phyloP scores from a whole-genome alignment of 345 rosid species.

The Citrus medica region DNA sequence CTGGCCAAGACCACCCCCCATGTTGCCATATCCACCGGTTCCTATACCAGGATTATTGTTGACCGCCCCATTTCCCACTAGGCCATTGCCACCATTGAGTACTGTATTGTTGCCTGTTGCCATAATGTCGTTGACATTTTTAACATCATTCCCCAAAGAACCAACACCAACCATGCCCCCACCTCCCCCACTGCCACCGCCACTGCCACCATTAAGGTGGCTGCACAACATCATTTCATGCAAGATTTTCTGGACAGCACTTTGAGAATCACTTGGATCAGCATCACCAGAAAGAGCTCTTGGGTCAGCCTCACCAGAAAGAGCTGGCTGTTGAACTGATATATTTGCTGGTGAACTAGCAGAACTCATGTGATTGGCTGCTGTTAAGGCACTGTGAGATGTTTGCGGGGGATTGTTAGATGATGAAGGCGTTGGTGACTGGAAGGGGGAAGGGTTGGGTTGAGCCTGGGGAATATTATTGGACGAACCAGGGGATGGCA shows the following conservation, averaged over 20 bases:
- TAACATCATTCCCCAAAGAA: constrained; percentile 55
- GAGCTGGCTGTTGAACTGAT: constrained; percentile 56
- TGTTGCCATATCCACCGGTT: constrained; percentile 38
- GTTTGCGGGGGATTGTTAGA: constrained; percentile 52
- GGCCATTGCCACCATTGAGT: constrained; percentile 36
- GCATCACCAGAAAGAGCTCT: constrained; percentile 49
- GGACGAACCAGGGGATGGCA: constrained; percentile 77
- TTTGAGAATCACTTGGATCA: constrained; percentile 64
- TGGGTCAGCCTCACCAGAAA: constrained; percentile 52
- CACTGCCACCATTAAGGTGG: constrained; percentile 45
- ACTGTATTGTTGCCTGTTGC: constrained; percentile 44
- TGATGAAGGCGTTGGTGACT: constrained; percentile 67
- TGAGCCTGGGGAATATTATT: constrained; percentile 63
- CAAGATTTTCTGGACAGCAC: constrained; percentile 84
- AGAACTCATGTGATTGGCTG: constrained; percentile 53
- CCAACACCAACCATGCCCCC: constrained; percentile 55
- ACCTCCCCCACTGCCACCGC: constrained; percentile 48
- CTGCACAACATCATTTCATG: constrained; percentile 69
- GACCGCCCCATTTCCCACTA: constrained; percentile 52
- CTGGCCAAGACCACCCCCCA: constrained; percentile 62
- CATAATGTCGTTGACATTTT: constrained; percentile 47
- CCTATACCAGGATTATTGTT: constrained; percentile 40
- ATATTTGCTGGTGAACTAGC: constrained; percentile 56
- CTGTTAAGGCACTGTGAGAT: constrained; percentile 48
- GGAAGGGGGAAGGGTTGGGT: constrained; percentile 63